phyloP scores from a whole-genome alignment of 441 rosid genomes.

The Lagerstroemia fauriei region DNA sequence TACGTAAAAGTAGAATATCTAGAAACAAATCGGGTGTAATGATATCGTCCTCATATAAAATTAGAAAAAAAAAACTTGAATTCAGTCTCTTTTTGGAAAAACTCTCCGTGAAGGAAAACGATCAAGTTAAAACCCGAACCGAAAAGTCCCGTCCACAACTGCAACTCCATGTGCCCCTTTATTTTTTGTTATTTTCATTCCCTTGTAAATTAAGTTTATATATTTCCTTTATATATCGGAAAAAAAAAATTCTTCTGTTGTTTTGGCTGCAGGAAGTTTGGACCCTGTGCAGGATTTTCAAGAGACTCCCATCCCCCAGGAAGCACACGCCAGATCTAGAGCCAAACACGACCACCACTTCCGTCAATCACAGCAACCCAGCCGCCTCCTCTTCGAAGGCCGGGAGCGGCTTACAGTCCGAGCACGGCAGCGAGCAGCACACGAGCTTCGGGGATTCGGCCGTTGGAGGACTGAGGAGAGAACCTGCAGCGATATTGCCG shows the following conservation, averaged over 20 bases:
- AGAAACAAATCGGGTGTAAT: no score
- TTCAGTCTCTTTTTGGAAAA: no score
- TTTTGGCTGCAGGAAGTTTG: conserved; percentile 54
- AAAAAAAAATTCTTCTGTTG: neutral
- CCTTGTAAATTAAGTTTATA: neutral
- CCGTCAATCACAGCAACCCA: neutral
- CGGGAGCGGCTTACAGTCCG: conserved; percentile 31
- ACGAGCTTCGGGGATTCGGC: conserved; percentile 32
- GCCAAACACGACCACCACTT: conserved; percentile 4
- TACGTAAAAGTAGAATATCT: no score
- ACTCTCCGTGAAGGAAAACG: no score
- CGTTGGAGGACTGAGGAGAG: conserved; percentile 2
- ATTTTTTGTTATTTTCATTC: neutral
- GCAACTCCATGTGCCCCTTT: no score
- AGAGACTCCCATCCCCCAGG: conserved; percentile 39
- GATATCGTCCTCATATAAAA: no score
- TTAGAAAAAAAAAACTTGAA: no score
- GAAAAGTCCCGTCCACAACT: no score
- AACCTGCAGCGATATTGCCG: neutral
- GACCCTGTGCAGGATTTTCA: conserved; percentile 58
- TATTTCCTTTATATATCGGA: no score
- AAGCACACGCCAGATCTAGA: conserved; percentile 38
- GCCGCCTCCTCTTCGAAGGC: conserved; percentile 31
- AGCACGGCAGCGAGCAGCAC: conserved; percentile 26
- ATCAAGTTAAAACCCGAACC: no score